A percentile compares a stretch with the other conserved stretches of the same genome.
phyloP scores from a whole-genome alignment of 257 asterid species.

The Paulownia fortunei region DNA sequence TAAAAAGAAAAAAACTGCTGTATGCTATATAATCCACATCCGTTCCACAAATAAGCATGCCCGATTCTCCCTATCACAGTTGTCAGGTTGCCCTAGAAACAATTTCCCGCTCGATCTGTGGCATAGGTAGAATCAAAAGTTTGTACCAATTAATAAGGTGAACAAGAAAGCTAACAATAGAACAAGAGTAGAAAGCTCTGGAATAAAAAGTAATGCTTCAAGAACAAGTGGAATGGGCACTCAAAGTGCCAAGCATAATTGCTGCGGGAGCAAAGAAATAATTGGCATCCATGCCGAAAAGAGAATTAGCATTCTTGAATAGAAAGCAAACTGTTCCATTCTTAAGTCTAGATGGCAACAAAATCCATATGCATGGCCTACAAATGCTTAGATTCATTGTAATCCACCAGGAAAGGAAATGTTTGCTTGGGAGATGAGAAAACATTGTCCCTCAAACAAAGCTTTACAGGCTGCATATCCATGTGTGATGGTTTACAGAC shows the following conservation, averaged over 20 bases:
- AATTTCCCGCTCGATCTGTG: slow-evolving; percentile 42
- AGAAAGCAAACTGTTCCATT: neutral
- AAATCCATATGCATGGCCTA: too few species aligned
- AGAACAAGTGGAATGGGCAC: neutral
- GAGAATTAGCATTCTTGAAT: too few species aligned
- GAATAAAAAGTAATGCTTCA: neutral
- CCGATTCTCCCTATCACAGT: neutral
- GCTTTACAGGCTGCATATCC: neutral
- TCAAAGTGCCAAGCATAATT: too few species aligned
- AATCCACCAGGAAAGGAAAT: too few species aligned
- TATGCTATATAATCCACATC: slow-evolving; percentile 2
- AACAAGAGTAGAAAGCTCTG: neutral
- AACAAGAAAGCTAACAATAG: neutral
- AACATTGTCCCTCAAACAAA: too few species aligned
- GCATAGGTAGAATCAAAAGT: slow-evolving; percentile 10
- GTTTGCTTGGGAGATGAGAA: too few species aligned
- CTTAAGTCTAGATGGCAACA: too few species aligned
- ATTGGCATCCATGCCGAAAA: too few species aligned
- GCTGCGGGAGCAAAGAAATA: too few species aligned
- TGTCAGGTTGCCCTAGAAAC: slow-evolving; percentile 30
- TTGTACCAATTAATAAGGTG: neutral
- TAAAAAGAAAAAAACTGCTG: neutral
- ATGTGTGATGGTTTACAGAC: too few species aligned
- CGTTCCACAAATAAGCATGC: neutral
- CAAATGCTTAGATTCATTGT: too few species aligned